Evolutionary conservation across 306 rosid species (phyloP).

Genomic region (Begonia fuchsioides): DNA sequence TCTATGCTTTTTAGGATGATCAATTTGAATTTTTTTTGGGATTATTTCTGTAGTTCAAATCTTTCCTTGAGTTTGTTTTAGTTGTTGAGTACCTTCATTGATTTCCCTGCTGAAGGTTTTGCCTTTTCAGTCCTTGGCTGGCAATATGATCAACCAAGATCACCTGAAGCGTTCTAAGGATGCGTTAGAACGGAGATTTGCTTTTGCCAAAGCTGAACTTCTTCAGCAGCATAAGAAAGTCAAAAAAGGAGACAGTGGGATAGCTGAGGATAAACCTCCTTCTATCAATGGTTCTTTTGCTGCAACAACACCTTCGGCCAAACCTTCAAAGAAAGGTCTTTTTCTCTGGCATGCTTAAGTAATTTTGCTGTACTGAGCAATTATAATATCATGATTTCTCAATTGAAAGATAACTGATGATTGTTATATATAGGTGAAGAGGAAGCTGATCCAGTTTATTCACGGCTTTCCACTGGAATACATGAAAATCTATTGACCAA

Average conservation of each 20-base stretch:
- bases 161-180: conserved; percentile 54
- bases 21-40: too few relatives aligned
- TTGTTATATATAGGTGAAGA: too few relatives aligned
- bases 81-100: too few relatives aligned
- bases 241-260: conserved; percentile 6
- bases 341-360: too few relatives aligned
- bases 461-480: too few relatives aligned
- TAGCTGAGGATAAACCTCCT: conserved; percentile 13
- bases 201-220: conserved; percentile 43
- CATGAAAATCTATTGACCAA: conserved; percentile 41
- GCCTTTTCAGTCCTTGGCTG: conserved; percentile 24
- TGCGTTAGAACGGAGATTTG: conserved; percentile 67
- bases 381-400: too few relatives aligned
- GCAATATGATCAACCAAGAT: conserved; percentile 10
- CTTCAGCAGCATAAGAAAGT: conserved; percentile 31
- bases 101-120: not conserved
- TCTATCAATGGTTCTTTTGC: conserved; percentile 11
- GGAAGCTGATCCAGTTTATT: too few relatives aligned
- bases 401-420: too few relatives aligned
- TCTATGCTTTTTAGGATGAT: too few relatives aligned
- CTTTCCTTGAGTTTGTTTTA: too few relatives aligned
- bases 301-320: conserved; percentile 6
- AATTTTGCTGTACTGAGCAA: too few relatives aligned
- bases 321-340: conserved; percentile 31
- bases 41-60: too few relatives aligned